Evolutionary conservation across 345 rosid genomes (phyloP).

Genomic region (Acer yangbiense): DNA sequence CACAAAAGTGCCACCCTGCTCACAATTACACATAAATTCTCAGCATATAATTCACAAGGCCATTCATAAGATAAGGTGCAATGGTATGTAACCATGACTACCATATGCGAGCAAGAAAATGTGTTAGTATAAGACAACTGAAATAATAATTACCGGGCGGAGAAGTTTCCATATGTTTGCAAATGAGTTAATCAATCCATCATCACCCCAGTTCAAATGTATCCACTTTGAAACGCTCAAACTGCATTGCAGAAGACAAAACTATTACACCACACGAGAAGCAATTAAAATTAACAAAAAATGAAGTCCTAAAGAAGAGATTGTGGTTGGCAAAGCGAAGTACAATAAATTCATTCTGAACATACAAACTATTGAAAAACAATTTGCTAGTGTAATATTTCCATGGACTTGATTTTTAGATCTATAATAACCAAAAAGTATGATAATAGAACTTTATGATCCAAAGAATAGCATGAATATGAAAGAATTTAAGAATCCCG

Average conservation of each 20-base stretch:
- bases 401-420: background rate
- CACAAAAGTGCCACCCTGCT: slow-evolving; percentile 85
- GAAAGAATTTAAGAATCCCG: background rate
- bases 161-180: slow-evolving; percentile 82
- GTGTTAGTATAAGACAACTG: background rate
- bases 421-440: background rate
- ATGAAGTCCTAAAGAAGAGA: background rate
- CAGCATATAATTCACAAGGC: slow-evolving; percentile 5
- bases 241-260: slow-evolving; percentile 44
- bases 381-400: background rate
- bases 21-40: slow-evolving; percentile 14
- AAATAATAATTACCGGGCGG: slow-evolving; percentile 49
- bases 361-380: background rate
- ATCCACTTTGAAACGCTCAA: slow-evolving; percentile 97
- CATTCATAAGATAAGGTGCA: background rate
- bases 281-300: slow-evolving; percentile 7
- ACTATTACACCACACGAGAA: slow-evolving; percentile 11
- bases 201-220: slow-evolving; percentile 97
- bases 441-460: background rate
- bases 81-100: background rate
- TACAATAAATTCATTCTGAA: background rate
- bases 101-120: background rate
- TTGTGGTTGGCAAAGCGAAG: background rate
- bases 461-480: background rate
- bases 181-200: slow-evolving; percentile 76